Percentiles rank a stretch among this genome's conserved stretches.
phyloP scores from a whole-genome alignment of 805 yeast species.

The Hermanozyma aechmeae region DNA sequence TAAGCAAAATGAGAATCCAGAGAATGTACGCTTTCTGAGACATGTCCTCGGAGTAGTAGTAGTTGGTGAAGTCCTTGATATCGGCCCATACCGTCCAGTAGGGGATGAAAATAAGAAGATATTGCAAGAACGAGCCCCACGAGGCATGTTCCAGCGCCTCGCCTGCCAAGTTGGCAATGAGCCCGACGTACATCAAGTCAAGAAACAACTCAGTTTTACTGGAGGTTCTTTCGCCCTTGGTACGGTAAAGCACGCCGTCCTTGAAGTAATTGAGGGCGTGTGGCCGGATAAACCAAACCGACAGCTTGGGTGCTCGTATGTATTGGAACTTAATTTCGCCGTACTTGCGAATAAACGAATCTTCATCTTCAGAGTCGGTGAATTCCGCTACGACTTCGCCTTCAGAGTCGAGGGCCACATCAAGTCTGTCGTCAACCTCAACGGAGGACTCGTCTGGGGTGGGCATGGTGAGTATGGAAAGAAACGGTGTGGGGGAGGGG shows the following conservation, averaged over 20 bases:
- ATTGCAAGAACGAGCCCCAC: slow-evolving; percentile 38
- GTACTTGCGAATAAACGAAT: slow-evolving; percentile 37
- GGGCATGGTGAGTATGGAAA: too few species aligned
- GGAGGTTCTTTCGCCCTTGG: slow-evolving; percentile 45
- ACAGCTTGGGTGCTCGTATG: slow-evolving; percentile 32
- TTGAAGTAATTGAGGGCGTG: slow-evolving; percentile 54
- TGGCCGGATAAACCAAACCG: slow-evolving; percentile 39
- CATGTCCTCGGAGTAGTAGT: slow-evolving; percentile 52
- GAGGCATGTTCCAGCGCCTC: slow-evolving; percentile 41
- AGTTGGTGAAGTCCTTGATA: slow-evolving; percentile 53
- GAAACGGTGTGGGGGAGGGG: too few species aligned
- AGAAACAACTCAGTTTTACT: slow-evolving; percentile 48
- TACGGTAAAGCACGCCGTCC: slow-evolving; percentile 46
- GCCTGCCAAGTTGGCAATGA: slow-evolving; percentile 50
- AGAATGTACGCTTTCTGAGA: slow-evolving; percentile 42
- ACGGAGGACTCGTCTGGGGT: too few species aligned
- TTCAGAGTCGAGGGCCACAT: too few species aligned
- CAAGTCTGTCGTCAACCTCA: too few species aligned
- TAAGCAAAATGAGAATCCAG: slow-evolving; percentile 43
- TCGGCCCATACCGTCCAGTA: slow-evolving; percentile 63
- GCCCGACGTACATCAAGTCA: slow-evolving; percentile 57
- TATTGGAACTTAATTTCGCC: slow-evolving; percentile 41
- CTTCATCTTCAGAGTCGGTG: slow-evolving; percentile 19
- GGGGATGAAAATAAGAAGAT: slow-evolving; percentile 43
- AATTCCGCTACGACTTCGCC: neutral